A percentile compares a stretch with the other conserved stretches of the same genome.
These are phyloP conservation scores for Trichoderma afroharzianum DNA, from an alignment of 2,329 filamentous ascomycete species.

Conservation along the genomic window DNA sequence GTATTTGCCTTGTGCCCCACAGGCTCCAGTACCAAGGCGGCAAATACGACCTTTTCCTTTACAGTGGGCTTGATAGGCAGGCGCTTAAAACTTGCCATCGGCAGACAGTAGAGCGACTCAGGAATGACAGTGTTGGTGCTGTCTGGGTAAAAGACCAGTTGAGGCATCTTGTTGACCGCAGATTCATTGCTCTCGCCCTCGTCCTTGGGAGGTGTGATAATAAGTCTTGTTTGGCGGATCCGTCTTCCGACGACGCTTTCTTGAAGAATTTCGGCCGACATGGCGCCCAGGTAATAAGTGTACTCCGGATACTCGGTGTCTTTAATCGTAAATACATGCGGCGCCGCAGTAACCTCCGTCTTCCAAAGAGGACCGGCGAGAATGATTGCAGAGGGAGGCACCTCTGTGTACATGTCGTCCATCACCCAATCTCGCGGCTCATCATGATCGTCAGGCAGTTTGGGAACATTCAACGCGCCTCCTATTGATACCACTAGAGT, in stretches of 20 bases:
- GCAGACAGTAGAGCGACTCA: neutral
- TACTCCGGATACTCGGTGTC: constrained; percentile 7
- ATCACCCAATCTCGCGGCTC: neutral
- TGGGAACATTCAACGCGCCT: neutral
- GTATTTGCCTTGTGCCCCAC: constrained; percentile 10
- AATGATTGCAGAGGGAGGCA: neutral
- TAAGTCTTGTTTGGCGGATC: neutral
- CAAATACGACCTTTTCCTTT: constrained; percentile 5
- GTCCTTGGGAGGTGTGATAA: neutral
- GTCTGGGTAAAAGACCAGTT: constrained; percentile 10
- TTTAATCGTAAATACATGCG: neutral
- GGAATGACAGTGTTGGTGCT: neutral
- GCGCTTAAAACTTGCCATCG: constrained; percentile 11
- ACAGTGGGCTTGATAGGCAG: neutral
- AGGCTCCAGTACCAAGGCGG: constrained; percentile 1
- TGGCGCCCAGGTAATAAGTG: constrained; percentile 2
- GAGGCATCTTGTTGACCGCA: neutral
- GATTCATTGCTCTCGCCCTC: neutral
- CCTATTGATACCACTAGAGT: neutral
- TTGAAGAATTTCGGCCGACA: neutral
- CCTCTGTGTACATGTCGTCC: constrained; percentile 15
- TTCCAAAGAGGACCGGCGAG: constrained; percentile 3
- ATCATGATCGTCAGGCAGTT: constrained; percentile 6
- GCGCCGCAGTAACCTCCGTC: neutral
- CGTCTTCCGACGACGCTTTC: neutral